Conservation (phyloP, 1,284 basidiomycete genomes). For the Ceratorhiza oryzae-sativae region DNA sequence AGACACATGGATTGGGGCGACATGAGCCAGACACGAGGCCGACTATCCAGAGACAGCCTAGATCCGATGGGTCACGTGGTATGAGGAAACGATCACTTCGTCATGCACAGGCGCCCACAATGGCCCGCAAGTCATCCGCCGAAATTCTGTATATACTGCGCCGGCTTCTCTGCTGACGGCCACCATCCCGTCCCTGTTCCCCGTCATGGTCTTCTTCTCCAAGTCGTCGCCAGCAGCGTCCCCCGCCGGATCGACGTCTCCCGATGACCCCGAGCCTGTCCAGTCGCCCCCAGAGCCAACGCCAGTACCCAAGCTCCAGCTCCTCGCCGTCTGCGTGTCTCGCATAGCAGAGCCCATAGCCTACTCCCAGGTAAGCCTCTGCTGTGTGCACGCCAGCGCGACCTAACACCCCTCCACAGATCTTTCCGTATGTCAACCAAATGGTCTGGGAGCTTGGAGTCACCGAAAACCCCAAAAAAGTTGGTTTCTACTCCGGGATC, state of each 20-base stretch:
- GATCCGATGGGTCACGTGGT: not conserved
- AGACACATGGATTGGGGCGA: not conserved
- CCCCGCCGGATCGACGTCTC: not conserved
- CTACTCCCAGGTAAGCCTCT: constrained; percentile 14
- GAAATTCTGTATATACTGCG: not conserved
- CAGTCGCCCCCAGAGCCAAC: not conserved
- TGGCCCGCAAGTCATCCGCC: not conserved
- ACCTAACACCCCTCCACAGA: not conserved
- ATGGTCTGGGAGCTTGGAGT: constrained; percentile 34
- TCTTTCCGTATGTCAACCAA: constrained; percentile 36
- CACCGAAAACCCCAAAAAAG: constrained; percentile 28
- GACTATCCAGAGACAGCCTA: not conserved
- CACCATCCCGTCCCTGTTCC: not conserved
- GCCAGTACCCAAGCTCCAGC: constrained; percentile 16
- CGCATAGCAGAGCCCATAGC: constrained; percentile 23
- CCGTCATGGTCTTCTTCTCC: not conserved
- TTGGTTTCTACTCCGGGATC: constrained; percentile 29
- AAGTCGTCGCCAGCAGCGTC: not conserved
- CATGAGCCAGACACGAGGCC: not conserved
- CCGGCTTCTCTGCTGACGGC: not conserved
- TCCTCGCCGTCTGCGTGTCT: constrained; percentile 22
- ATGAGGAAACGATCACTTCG: not conserved
- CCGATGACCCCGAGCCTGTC: constrained; percentile 6
- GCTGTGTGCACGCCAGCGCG: not conserved
- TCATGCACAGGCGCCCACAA: not conserved